Evolutionary conservation across 192 early-diverging fungal species (phyloP), one percentile per base, ranked within the genome.

Genomic region (Coemansia sp.): DNA sequence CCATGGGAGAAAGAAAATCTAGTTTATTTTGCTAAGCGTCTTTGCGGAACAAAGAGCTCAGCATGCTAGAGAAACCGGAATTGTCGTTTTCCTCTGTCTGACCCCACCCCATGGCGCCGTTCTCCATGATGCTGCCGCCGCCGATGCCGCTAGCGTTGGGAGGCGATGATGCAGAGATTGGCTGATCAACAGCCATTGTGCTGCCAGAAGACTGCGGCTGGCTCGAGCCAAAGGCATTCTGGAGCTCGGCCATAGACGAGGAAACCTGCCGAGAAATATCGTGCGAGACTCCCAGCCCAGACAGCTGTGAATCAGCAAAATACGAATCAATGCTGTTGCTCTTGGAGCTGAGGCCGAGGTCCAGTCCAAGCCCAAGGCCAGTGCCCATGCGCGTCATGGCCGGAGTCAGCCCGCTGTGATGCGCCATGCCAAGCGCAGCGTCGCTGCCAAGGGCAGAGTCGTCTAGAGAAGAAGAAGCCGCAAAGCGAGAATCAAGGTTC

Each of bases 181-280:
- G 49, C 57, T 63, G 57, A 23, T 64, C 68, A 39, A 64, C 11
- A 0, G 53, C 51, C 63, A 62, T 65, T 7, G 54, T 25, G 0
- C 42, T 58, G 11, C 62, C n/a, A 4, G 73, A 34, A 8, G 71
- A 50, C 27, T 24, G 35, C 14, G 55, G 39, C n/a, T 55, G 51
- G 46, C 27, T 28, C n/a, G 36, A 42, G 52, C 64, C 61, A 32
- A 66, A 66, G 4, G 57, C 52, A 20, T 54, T 18, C 9, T 51
- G 30, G 19, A 75, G 67, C 6, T 67, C 30, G 45, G 60, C 64
- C 46, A 75, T 27, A 24, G 68, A 65, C 23, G 64, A 32, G 0
- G 64, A 27, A 30, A 68, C 72, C 19, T 65, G 72, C 35, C 45
- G 62, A 20, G 45, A 51, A 16, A 68, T 52, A 8, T 62, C 64